Percentiles rank a stretch among this genome's conserved stretches.
phyloP scores from a whole-genome alignment of 805 yeast genomes.

The Candida tammaniensis region DNA sequence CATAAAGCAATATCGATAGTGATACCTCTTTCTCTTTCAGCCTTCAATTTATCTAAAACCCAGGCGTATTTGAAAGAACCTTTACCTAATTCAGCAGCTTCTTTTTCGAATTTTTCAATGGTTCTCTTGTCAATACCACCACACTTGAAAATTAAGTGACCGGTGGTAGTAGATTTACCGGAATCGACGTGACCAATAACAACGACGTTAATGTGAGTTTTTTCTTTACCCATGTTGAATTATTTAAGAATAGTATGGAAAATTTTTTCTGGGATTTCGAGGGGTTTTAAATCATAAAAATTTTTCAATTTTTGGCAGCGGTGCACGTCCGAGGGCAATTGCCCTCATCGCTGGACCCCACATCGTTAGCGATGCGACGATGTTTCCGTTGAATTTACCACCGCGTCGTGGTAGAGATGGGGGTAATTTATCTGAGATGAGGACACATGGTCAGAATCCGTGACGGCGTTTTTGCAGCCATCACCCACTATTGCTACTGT shows the following conservation, averaged over 20 bases:
- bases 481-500: no score
- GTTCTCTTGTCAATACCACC: constrained; percentile 99
- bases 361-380: no score
- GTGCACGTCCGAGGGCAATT: constrained; percentile 1
- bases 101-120: constrained; percentile 76
- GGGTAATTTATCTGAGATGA: no score
- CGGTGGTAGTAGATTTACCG: constrained; percentile 89
- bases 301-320: constrained; percentile 4
- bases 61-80: constrained; percentile 56
- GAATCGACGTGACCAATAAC: constrained; percentile 99
- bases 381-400: no score
- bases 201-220: constrained; percentile 98
- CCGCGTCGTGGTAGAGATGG: no score
- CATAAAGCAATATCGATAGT: constrained; percentile 91
- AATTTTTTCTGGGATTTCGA: constrained; percentile 7
- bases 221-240: constrained; percentile 76
- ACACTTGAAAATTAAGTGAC: constrained; percentile 98
- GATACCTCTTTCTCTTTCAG: constrained; percentile 94
- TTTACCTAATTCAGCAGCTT: constrained; percentile 96
- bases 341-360: no score
- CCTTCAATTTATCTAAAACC: constrained; percentile 78
- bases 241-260: constrained; percentile 5
- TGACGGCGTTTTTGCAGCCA: no score
- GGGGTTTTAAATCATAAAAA: constrained; percentile 6
- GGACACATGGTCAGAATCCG: no score